Evolutionary conservation across 257 asterid genomes (phyloP).

Genomic region (Galeopsis tetrahit): DNA sequence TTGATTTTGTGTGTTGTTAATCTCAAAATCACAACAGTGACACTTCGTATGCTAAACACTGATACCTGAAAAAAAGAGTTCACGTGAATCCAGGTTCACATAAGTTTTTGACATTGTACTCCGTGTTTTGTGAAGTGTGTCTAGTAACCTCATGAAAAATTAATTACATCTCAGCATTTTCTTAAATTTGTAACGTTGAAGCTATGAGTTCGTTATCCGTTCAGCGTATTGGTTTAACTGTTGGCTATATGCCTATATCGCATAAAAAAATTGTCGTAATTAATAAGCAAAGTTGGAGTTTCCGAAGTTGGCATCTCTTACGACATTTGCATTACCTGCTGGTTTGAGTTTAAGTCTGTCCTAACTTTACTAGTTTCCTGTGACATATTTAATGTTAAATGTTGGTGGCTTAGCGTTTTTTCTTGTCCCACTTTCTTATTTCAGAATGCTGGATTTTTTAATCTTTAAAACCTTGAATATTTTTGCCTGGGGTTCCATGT

Average conservation of each 20-base stretch:
- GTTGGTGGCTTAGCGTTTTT: too few relatives aligned
- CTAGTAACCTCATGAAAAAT: not conserved
- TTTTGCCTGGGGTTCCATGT: not conserved
- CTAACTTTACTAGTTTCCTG: not conserved
- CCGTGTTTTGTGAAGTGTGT: constrained; percentile 6
- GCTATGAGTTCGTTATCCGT: not conserved
- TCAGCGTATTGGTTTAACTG: not conserved
- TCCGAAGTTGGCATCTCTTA: constrained; percentile 4
- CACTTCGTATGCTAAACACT: too few relatives aligned
- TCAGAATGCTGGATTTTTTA: not conserved
- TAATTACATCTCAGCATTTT: not conserved
- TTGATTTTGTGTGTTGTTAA: too few relatives aligned
- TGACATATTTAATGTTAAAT: not conserved
- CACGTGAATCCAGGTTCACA: too few relatives aligned
- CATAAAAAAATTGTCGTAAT: not conserved
- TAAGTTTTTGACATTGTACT: not conserved
- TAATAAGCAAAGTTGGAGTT: not conserved
- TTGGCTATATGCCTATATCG: not conserved
- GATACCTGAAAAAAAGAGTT: too few relatives aligned
- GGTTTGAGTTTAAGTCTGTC: not conserved
- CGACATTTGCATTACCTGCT: not conserved
- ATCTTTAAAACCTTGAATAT: not conserved
- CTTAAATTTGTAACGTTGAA: constrained; percentile 8
- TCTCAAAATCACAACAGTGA: too few relatives aligned
- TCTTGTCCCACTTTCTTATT: too few relatives aligned